Evolutionary conservation across 345 rosid species (phyloP).

Genomic region (Salix purpurea): DNA sequence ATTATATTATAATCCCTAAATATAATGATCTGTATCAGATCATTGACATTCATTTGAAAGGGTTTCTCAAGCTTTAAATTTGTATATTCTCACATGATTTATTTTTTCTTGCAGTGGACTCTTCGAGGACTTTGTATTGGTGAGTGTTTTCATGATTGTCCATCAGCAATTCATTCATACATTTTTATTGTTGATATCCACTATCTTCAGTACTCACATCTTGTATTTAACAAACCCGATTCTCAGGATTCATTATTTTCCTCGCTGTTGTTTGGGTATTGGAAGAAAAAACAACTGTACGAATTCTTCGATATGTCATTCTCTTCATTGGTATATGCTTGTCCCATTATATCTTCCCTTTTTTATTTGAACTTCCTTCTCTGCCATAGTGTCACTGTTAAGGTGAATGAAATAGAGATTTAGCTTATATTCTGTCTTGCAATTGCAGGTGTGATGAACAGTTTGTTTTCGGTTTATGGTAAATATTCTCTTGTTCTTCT

Average conservation of each 20-base stretch:
- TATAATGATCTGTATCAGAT: not conserved
- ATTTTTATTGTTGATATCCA: not conserved
- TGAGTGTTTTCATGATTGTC: slow-evolving; percentile 26
- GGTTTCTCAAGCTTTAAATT: slow-evolving; percentile 12
- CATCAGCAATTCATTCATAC: not conserved
- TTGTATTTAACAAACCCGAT: slow-evolving; percentile 7
- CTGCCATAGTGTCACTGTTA: not conserved
- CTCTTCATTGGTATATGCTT: slow-evolving; percentile 84
- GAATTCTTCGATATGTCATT: slow-evolving; percentile 83
- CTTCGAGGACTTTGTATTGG: slow-evolving; percentile 93
- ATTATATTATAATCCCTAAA: not conserved
- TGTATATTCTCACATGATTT: not conserved
- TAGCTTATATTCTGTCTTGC: slow-evolving; percentile 15
- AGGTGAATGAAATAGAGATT: not conserved
- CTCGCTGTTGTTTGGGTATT: slow-evolving; percentile 77
- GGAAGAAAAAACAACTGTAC: slow-evolving; percentile 74
- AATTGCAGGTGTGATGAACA: slow-evolving; percentile 91
- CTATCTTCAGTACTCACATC: slow-evolving; percentile 1
- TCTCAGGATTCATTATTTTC: slow-evolving; percentile 81
- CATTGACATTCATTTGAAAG: slow-evolving; percentile 1
- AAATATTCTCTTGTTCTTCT: slow-evolving; percentile 9
- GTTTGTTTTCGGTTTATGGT: slow-evolving; percentile 97
- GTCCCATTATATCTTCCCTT: not conserved
- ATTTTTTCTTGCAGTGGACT: slow-evolving; percentile 66
- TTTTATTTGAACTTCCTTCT: slow-evolving; percentile 6